Percentiles rank a stretch among this genome's conserved stretches.
Conservation (phyloP, 495 filamentous ascomycete genomes). For the Apiosordaria backusii region DNA sequence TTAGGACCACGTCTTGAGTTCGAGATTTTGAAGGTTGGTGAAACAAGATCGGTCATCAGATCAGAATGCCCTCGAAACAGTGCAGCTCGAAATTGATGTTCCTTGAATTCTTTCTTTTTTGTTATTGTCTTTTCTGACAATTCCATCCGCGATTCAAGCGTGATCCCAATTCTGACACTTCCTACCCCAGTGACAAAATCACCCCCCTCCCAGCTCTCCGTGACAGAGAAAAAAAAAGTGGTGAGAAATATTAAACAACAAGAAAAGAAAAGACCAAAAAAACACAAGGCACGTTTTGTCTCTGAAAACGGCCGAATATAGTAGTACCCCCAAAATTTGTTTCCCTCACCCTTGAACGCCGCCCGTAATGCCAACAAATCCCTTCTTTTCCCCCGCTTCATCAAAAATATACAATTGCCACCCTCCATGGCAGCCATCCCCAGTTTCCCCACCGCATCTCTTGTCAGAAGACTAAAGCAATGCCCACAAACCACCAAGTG, state of each 20-base stretch:
- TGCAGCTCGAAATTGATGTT: no score
- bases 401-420: conserved; percentile 18
- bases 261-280: not conserved
- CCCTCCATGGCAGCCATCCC: not conserved
- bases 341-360: not conserved
- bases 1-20: no score
- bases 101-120: no score
- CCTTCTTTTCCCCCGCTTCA: not conserved
- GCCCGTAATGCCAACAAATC: not conserved
- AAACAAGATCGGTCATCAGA: no score
- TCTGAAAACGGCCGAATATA: not conserved
- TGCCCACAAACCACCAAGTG: conserved; percentile 35
- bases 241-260: not conserved
- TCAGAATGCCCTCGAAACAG: no score
- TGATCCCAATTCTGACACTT: no score
- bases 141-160: no score
- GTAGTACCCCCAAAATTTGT: not conserved
- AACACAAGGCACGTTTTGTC: no score
- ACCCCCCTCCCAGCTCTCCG: not conserved
- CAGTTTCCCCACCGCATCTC: conserved; percentile 2
- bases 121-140: no score
- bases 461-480: conserved; percentile 25
- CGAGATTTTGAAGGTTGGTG: no score
- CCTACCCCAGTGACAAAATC: not conserved
- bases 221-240: not conserved